Evolutionary conservation across 345 rosid genomes (phyloP), one percentile per base, ranked within the genome.

Genomic region (Kandelia obovata): DNA sequence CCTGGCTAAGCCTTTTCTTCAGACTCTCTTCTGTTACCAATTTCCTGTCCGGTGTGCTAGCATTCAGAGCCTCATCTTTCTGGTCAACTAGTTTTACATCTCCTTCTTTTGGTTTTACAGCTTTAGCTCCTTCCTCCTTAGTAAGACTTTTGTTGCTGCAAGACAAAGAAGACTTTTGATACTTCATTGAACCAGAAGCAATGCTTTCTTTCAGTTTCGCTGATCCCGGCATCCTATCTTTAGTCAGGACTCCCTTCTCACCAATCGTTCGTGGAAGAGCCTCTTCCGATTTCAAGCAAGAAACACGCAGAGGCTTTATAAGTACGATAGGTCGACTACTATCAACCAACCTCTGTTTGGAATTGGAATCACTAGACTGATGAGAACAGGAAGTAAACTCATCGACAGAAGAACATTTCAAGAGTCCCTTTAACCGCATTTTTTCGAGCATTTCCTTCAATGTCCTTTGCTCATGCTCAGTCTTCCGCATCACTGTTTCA

Each of bases 291-390:
- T 74, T 69, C 28, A 60, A 63, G 53, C 53, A 39, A 30, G 71
- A 73, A 68, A 13, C 70, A 64, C 53, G 75, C 69, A 75, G 60
- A 55, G 96, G 89, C 73, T 78, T 94, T 30, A 89, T 87, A 23
- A 90, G 87, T 35, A 90, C 88, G 61, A 89, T 87, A 8, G 90
- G 88, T 31, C 85, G 74, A 19, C 27, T 51, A 64, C 69, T 65
- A 66, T 77, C 66, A 59, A 47, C 39, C 15, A 65, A 79, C 53
- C 70, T 83, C 70, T 71, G 76, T 60, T 53, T 61, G 17, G 64
- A 37, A 68, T 71, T 67, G 32, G 71, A 64, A 57, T 75, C 72
- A 51, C 27, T 58, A 9, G 52, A 65, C 32, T 70, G 74, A 71
- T 62, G 67, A 11, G 65, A 35, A 23, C 30, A 53, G 49, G 53